These are phyloP conservation scores for Lactarius akahatsu DNA, from an alignment of 768 basidiomycete genomes.

Conservation along the genomic window DNA sequence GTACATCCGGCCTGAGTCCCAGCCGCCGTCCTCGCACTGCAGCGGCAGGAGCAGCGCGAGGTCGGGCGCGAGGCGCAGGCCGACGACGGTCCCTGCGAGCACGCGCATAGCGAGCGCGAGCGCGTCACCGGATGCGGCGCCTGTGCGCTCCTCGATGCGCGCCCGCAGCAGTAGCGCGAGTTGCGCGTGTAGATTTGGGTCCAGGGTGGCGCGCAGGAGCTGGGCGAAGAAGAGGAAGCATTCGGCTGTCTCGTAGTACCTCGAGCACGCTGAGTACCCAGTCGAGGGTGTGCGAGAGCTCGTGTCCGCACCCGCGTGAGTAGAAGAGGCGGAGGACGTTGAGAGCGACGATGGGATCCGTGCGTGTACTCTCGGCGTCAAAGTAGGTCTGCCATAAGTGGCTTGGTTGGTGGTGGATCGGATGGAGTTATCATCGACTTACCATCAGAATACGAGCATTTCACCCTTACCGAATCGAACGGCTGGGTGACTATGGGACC, in stretches of 20 bases:
- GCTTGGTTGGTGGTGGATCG: conserved; percentile 6
- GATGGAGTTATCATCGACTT: neutral
- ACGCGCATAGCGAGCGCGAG: conserved; percentile 58
- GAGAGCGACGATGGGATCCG: conserved; percentile 54
- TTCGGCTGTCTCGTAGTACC: conserved; percentile 52
- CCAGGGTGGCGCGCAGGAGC: conserved; percentile 40
- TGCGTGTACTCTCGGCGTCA: conserved; percentile 48
- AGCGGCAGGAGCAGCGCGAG: conserved; percentile 45
- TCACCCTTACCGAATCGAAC: conserved; percentile 49
- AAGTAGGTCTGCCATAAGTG: conserved; percentile 47
- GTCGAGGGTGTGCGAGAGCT: conserved; percentile 45
- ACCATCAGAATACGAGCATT: conserved; percentile 50
- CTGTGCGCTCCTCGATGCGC: conserved; percentile 50
- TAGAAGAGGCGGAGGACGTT: conserved; percentile 53
- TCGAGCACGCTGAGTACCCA: conserved; percentile 52
- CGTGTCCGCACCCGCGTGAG: conserved; percentile 46
- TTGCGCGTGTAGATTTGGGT: conserved; percentile 38
- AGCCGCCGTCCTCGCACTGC: conserved; percentile 57
- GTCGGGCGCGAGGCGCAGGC: conserved; percentile 46
- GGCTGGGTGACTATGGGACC: conserved; percentile 36
- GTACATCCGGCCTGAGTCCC: conserved; percentile 56
- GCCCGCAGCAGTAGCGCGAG: conserved; percentile 44
- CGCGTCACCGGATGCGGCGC: conserved; percentile 46
- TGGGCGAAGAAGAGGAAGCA: conserved; percentile 54
- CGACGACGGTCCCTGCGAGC: conserved; percentile 44